These are phyloP conservation scores for Saturnispora ahearnii DNA, from an alignment of 805 yeast species.

Conservation along the genomic window DNA sequence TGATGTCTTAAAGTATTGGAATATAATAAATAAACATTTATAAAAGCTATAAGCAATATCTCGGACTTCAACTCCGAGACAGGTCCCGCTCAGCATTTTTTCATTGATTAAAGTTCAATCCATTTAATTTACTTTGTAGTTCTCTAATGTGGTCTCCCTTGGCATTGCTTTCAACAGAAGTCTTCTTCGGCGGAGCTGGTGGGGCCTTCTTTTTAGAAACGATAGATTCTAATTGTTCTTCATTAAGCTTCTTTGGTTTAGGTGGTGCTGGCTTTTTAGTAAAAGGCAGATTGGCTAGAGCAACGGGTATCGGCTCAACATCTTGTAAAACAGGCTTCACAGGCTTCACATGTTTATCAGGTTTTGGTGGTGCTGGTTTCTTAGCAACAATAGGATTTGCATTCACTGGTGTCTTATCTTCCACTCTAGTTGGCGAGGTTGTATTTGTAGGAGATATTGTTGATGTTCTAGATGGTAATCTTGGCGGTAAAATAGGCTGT, in stretches of 20 bases:
- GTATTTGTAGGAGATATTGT: conserved; percentile 5
- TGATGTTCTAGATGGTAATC: conserved; percentile 7
- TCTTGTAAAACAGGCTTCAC: background rate
- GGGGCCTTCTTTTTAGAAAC: conserved; percentile 6
- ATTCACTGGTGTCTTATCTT: conserved; percentile 8
- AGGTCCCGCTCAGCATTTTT: background rate
- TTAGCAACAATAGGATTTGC: conserved; percentile 3
- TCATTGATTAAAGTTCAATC: conserved; percentile 14
- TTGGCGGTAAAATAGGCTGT: conserved; percentile 1
- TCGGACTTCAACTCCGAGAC: background rate
- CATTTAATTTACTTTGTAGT: conserved; percentile 22
- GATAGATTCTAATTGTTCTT: conserved; percentile 9
- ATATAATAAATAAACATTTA: too few species aligned
- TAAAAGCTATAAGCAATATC: background rate
- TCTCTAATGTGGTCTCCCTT: conserved; percentile 25
- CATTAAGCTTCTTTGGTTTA: conserved; percentile 7
- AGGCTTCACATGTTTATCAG: background rate
- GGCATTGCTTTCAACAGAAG: conserved; percentile 13
- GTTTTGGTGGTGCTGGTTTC: conserved; percentile 14
- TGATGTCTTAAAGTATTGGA: too few species aligned
- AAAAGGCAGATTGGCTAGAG: background rate
- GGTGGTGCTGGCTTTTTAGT: conserved; percentile 15
- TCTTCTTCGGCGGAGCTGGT: conserved; percentile 9
- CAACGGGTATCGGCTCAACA: background rate
- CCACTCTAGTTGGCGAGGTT: background rate